These are phyloP conservation scores for Tolypocladium inflatum DNA, from an alignment of 2,329 filamentous ascomycete genomes.

Conservation along the genomic window DNA sequence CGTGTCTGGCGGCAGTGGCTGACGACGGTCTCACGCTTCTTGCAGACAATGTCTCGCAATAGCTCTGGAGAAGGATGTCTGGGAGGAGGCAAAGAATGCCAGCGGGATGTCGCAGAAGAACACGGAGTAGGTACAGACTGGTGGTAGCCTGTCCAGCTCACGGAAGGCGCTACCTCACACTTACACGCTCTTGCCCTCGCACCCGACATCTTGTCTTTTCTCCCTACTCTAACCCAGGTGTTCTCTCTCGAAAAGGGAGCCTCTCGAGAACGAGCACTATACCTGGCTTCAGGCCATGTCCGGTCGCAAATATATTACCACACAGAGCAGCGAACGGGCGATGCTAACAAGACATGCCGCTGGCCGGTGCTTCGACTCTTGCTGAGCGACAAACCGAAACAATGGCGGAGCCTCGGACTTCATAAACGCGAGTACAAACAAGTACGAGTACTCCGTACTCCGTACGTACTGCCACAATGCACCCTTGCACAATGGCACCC, in stretches of 20 bases:
- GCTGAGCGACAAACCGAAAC: background rate
- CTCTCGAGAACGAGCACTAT: background rate
- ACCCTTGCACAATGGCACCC: background rate
- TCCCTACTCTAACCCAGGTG: too few species aligned
- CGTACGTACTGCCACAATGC: background rate
- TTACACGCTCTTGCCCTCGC: background rate
- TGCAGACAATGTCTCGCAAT: background rate
- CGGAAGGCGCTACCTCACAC: too few species aligned
- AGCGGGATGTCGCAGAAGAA: background rate
- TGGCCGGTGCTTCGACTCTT: background rate
- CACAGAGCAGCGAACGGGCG: background rate
- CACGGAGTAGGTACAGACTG: too few species aligned
- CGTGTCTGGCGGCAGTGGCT: background rate
- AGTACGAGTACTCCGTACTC: background rate
- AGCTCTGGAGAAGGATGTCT: background rate
- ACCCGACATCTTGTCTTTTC: background rate
- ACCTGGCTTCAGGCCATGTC: background rate
- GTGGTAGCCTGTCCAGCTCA: background rate
- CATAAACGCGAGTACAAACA: background rate
- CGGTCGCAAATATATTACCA: background rate
- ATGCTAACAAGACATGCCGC: background rate
- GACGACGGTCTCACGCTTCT: background rate
- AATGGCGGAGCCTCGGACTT: background rate
- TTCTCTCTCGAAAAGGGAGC: too few species aligned
- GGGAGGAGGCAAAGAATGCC: background rate